These are phyloP conservation scores for Ampelocalamus luodianensis DNA, from an alignment of 176 grass and related monocot species.

Conservation along the genomic window DNA sequence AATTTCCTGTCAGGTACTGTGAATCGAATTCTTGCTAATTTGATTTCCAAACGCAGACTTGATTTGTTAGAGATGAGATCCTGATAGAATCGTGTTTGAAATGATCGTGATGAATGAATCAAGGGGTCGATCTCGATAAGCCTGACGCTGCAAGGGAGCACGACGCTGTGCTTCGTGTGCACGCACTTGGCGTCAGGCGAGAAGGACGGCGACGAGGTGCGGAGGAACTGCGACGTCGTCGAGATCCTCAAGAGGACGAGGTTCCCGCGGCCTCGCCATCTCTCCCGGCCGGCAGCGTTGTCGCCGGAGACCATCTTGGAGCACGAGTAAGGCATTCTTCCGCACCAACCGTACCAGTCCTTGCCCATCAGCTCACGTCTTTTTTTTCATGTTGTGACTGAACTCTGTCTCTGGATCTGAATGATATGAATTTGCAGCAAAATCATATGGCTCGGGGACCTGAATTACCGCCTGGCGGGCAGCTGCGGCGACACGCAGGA, in stretches of 20 bases:
- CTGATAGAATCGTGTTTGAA: background rate
- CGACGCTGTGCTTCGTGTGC: constrained; percentile 88
- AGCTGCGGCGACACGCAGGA: constrained; percentile 34
- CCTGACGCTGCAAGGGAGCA: constrained; percentile 55
- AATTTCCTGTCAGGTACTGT: too few species aligned
- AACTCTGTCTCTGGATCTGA: background rate
- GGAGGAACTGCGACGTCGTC: constrained; percentile 71
- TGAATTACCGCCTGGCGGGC: constrained; percentile 72
- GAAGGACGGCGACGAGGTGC: constrained; percentile 82
- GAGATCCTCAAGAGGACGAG: constrained; percentile 82
- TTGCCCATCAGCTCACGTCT: background rate
- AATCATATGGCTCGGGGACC: constrained; percentile 87
- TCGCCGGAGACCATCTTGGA: constrained; percentile 81
- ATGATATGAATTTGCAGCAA: constrained; percentile 49
- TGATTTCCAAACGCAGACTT: background rate
- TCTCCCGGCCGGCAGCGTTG: background rate
- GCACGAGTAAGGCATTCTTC: constrained; percentile 63
- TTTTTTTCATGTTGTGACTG: background rate
- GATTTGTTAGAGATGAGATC: background rate
- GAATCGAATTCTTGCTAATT: background rate
- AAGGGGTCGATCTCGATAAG: constrained; percentile 91
- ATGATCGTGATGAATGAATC: background rate
- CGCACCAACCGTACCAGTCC: background rate
- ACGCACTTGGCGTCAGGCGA: constrained; percentile 91
- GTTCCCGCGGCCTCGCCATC: constrained; percentile 44